Percentiles rank a stretch among this genome's conserved stretches.
Conservation (phyloP, 2,329 filamentous ascomycete genomes). For the Neofusicoccum laricinum region DNA sequence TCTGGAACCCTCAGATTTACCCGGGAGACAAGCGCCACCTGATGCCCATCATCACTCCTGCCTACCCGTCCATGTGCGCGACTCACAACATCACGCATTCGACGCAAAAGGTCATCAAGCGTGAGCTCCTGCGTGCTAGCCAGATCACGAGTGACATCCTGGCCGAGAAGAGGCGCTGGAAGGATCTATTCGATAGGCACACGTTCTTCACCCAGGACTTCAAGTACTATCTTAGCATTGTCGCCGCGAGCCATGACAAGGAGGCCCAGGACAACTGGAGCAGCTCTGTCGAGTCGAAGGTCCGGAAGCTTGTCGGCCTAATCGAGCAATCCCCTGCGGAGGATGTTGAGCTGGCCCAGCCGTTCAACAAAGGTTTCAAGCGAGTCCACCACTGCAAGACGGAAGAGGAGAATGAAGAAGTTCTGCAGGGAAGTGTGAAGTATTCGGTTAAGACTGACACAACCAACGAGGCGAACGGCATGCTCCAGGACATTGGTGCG, state of each 20-base stretch:
- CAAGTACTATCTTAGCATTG: slow-evolving; percentile 92
- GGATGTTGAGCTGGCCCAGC: slow-evolving; percentile 75
- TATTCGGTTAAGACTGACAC: slow-evolving; percentile 52
- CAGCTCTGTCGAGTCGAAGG: slow-evolving; percentile 89
- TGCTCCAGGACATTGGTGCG: slow-evolving; percentile 48
- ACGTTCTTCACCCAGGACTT: slow-evolving; percentile 91
- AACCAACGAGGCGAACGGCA: slow-evolving; percentile 47
- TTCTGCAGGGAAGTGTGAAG: slow-evolving; percentile 60
- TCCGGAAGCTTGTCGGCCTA: slow-evolving; percentile 78
- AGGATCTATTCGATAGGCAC: slow-evolving; percentile 83
- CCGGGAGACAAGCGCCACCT: slow-evolving; percentile 78
- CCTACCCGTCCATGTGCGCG: slow-evolving; percentile 96
- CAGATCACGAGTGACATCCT: slow-evolving; percentile 79
- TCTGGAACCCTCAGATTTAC: slow-evolving; percentile 93
- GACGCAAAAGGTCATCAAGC: slow-evolving; percentile 77
- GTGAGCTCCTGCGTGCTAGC: slow-evolving; percentile 75
- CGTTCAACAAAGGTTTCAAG: slow-evolving; percentile 91
- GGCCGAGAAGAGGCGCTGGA: slow-evolving; percentile 73
- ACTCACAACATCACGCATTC: slow-evolving; percentile 92
- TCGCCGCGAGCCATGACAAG: slow-evolving; percentile 76
- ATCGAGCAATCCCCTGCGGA: slow-evolving; percentile 73
- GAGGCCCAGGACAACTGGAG: slow-evolving; percentile 86
- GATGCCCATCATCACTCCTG: slow-evolving; percentile 98
- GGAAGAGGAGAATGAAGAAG: slow-evolving; percentile 60
- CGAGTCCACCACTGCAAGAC: slow-evolving; percentile 68